Base-by-base conservation (phyloP, 352 stramenopile genomes). In the Phytophthora agathidicida region DNA sequence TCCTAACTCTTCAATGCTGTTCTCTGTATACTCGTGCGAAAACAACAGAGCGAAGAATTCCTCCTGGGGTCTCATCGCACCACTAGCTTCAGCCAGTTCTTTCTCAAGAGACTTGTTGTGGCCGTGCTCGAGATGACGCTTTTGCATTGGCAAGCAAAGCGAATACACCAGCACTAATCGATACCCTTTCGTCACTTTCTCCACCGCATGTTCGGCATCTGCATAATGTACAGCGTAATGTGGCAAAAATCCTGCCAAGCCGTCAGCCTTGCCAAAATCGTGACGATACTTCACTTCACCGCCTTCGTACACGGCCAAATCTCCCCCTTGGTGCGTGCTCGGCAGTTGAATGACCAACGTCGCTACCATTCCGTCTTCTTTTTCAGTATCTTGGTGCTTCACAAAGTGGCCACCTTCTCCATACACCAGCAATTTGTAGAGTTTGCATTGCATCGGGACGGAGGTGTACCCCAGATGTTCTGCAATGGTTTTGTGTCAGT, bases 381-480 rank as follows among this genome's bases (percentile, higher is more conserved):
- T 83, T 60, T 86, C 75, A 11, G 69, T 83, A 28, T 83, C 72
- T 33, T 71, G 60, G 37, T 85, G 72, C n/a, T 63, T 63, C 2
- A 61, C 39, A 39, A 79, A 85, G 36, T 80, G 73, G 37, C 62
- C 63, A 14, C 60, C 71, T 27, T 60, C 14, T 65, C 75, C 32
- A 22, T 43, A 36, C 47, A 26, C 20, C 33, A 45, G 20, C 39
- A 47, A 13, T n/a, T 47, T 47, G 23, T 47, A 49, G 16, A 49
- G 10, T 5, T 17, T n/a, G 26, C 42, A 49, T 16, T 43, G 44
- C 20, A 65, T 37, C 5, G 56, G 24, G 19, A 65, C 24, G 17
- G 17, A 30, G 24, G 43, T 46, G 45, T 51, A 64, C 1, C 55
- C 45, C 6, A 64, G 31, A 2, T 32, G 52, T 9, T 53, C 13